Percentiles rank a stretch among this genome's conserved stretches.
Evolutionary conservation across 1,284 basidiomycete genomes (phyloP).

Genomic region (Trichosporon ovoides): DNA sequence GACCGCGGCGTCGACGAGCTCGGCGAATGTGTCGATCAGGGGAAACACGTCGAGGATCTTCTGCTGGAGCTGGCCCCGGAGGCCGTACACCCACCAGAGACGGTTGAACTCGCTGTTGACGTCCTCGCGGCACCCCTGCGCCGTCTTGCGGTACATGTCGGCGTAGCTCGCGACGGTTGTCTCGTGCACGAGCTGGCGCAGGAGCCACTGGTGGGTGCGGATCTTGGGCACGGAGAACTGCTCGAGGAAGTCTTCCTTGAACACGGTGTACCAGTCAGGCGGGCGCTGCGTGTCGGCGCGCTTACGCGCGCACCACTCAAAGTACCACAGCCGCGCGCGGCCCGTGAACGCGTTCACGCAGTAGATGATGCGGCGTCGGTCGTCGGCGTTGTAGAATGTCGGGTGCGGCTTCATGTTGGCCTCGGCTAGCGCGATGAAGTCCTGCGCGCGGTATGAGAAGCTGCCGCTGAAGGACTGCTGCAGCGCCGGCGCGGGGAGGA

Average conservation of each 20-base stretch:
- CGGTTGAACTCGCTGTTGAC: neutral
- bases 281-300: neutral
- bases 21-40: neutral
- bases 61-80: neutral
- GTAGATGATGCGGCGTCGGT: neutral
- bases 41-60: slow-evolving; percentile 3
- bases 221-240: neutral
- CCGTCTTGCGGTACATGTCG: neutral
- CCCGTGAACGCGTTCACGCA: slow-evolving; percentile 4
- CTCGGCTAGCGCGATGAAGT: neutral
- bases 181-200: slow-evolving; percentile 1
- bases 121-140: neutral
- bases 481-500: neutral
- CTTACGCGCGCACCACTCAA: neutral
- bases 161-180: neutral
- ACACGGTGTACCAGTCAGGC: neutral
- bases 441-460: neutral
- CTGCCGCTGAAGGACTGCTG: neutral
- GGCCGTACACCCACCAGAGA: slow-evolving; percentile 1
- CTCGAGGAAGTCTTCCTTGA: slow-evolving; percentile 1
- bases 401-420: slow-evolving; percentile 3
- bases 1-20: neutral
- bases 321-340: neutral
- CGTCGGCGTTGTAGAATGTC: slow-evolving; percentile 1
- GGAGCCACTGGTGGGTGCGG: neutral